Base-by-base conservation (phyloP, 2,329 filamentous ascomycete species). In the Aaosphaeria arxii region DNA sequence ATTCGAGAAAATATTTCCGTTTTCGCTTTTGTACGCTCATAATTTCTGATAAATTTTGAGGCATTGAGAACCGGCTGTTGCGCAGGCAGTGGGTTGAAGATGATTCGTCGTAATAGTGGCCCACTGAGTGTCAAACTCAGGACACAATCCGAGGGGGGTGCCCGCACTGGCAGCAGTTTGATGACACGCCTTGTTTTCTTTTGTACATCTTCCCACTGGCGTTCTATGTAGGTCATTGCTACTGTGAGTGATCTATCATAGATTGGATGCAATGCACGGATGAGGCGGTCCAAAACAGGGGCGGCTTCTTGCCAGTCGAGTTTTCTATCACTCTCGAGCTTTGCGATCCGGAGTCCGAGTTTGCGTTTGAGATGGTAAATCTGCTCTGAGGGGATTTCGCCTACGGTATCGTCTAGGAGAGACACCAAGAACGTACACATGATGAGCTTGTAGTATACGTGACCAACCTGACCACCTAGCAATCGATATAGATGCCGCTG, bases 381-480 rank as follows among this genome's bases (percentile, higher is more conserved):
- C 17, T 24, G 17, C 17, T 24, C 17, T 24, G 17, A 24, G 17
- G 17, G 17, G 17, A 24, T 24, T 24, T 24, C 17, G 17, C 17
- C 17, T 24, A 36, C 33, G 7, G 33, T 9, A n/a, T 36, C 75
- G 0, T 69, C 55, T 1, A 85, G 63, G 2, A 86, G 64, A 0
- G 70, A 53, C 0, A 75, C 62, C 2, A 85, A 54, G 0, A 83
- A 41, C 3, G 71, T 46, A 42, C 72, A 76, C n/a, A 85, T 73
- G 6, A 86, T 53, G 11, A 78, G 71, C 52, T 87, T 87, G 71
- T 84, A 87, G 31, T 74, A 69, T 0, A 76, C 51, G 2, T 72
- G 69, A 1, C 81, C 81, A 0, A 59, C 29, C 1, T 76, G 63
- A 1, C 59, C 52, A 1, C 75, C 75, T 1, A 78, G 54, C 0